Evolutionary conservation across 2,329 filamentous ascomycete species (phyloP), one percentile per base, ranked within the genome.

Genomic region (Cordyceps cateniannulata): DNA sequence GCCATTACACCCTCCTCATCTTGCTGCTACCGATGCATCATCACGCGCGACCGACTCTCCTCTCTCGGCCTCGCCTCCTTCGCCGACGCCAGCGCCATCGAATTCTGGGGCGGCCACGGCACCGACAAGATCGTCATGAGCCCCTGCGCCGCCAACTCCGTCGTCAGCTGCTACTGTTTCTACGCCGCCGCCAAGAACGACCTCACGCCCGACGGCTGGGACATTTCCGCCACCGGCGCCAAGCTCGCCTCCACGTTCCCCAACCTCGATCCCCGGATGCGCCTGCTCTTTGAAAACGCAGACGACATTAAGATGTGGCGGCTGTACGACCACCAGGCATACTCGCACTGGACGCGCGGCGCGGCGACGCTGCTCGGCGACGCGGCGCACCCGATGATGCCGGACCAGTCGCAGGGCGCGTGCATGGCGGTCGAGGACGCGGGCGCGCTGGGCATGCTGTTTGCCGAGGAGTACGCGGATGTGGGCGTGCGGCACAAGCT

Each of bases 121-220:
- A 72, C 69, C 62, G 78, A 86, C 69, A 87, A 87, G 74, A 86
- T 88, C 63, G 85, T 88, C 18, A 76, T 87, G 14, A 86, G 83
- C 0, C 82, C 85, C n/a, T 88, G 85, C 71, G 84, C 85, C 65
- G 79, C 77, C 44, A 82, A 84, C 53, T 78, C 80, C 47, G 71
- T 87, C 4, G 73, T 86, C 10, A 85, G 82, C 0, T 88, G 84
- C 71, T 87, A 87, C 71, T 87, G 85, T 72, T 88, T 88, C 75
- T 88, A 86, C 69, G 80, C 84, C 0, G 77, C 82, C 1, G 77
- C 79, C 6, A 76, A 79, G 60, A 82, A 83, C 7, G 83, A 86
- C 67, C 83, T 82, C 66, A 12, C 16, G 9, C 10, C 75, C 48
- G 81, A 87, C 42, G 78, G 76, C 16, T 86, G 84, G 83, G 79